Evolutionary conservation across 192 early-diverging fungal species (phyloP), one percentile per base, ranked within the genome.

Genomic region (Coemansia sp.): DNA sequence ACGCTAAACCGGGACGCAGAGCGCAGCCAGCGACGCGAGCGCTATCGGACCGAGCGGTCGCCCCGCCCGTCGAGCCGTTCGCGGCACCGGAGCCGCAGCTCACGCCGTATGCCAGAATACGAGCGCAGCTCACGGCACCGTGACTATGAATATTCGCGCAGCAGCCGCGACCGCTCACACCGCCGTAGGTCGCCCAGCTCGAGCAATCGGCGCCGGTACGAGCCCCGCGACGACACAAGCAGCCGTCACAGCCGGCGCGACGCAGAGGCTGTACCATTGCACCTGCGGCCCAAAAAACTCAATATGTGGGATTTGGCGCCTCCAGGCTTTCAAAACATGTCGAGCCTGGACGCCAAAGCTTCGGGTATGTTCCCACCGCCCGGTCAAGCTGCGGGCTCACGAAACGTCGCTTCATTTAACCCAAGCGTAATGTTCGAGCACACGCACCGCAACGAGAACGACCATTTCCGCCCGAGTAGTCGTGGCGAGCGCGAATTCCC

Each of bases 291-390:
- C 14, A 82, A 89, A 17, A 94, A 92, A 71, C 85, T 97, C 26
- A 87, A 88, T 59, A 87, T 91, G 71, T 98, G 97, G 97, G 97
- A 98, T 81, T 76, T 91, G 54, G 79, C 93, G 9, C 97, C 97
- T 34, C 83, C 85, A 9, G 94, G 94, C 21, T 97, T 87, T 62
- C 94, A 98, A 71, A 87, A 85, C 47, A 85, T 97, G 76, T 85
- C 88, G 22, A 92, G 91, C 8, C 69, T 81, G 44, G 91, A 97
- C 57, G 95, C 91, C 58, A 98, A 98, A 76, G 84, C 86, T 15
- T 90, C 92, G 28, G 94, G 94, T 83, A 65, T 50, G 72, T 72
- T 64, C 42, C 78, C 62, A 12, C 75, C 64, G 20, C 65, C 71
- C 10, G 65, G 68, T 22, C 72, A 78, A 53, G 8, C 66, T 12